phyloP scores from a whole-genome alignment of 2,329 filamentous ascomycete species.

The Aspergillus bombycis region DNA sequence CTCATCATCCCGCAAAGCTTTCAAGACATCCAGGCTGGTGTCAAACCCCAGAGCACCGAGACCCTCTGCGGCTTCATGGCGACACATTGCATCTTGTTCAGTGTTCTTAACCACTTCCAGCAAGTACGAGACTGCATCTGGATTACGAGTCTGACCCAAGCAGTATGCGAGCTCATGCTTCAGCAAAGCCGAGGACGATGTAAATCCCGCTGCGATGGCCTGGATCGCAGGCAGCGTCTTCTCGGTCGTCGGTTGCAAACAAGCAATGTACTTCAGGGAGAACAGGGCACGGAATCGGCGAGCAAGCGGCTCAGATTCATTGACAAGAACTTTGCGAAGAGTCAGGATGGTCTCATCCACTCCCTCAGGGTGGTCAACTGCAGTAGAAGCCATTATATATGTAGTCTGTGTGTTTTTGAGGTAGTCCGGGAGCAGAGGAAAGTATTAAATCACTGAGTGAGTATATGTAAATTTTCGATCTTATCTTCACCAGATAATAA shows the following conservation, averaged over 20 bases:
- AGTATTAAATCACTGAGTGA: slow-evolving; percentile 7
- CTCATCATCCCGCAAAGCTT: slow-evolving; percentile 71
- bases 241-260: slow-evolving; percentile 60
- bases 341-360: slow-evolving; percentile 44
- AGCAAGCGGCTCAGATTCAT: slow-evolving; percentile 80
- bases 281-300: slow-evolving; percentile 95
- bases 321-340: slow-evolving; percentile 72
- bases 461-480: slow-evolving; percentile 34
- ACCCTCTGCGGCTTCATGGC: slow-evolving; percentile 95
- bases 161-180: slow-evolving; percentile 99
- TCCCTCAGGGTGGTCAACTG: slow-evolving; percentile 28
- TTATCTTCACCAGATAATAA: slow-evolving; percentile 38
- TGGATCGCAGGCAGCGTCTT: slow-evolving; percentile 66
- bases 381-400: slow-evolving; percentile 36
- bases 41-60: slow-evolving; percentile 81
- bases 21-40: slow-evolving; percentile 73
- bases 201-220: slow-evolving; percentile 86
- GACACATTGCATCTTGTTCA: slow-evolving; percentile 89
- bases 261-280: slow-evolving; percentile 92
- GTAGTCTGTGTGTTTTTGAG: slow-evolving; percentile 2
- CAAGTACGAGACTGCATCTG: slow-evolving; percentile 72
- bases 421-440: neutral
- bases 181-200: slow-evolving; percentile 81
- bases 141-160: slow-evolving; percentile 84
- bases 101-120: slow-evolving; percentile 74